phyloP scores from a whole-genome alignment of 495 filamentous ascomycete genomes.

The Neurospora intermedia region DNA sequence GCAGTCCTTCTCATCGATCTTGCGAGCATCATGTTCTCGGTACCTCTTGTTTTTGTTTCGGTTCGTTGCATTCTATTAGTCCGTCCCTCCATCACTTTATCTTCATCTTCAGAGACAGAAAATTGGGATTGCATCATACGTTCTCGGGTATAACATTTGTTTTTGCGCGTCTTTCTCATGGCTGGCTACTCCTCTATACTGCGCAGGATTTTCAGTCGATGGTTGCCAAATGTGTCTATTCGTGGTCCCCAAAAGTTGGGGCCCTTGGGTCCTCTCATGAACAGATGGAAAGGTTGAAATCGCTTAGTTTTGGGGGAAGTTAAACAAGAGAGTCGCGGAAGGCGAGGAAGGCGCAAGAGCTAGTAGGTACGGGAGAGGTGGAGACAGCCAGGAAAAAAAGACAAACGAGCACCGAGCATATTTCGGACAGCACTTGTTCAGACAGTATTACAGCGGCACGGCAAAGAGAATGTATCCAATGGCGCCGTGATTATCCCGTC shows the following conservation, averaged over 20 bases:
- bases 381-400: no score
- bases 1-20: neutral
- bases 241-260: neutral
- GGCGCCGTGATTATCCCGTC: neutral
- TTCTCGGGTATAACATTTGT: slow-evolving; percentile 1
- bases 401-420: no score
- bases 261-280: neutral
- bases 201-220: neutral
- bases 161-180: neutral
- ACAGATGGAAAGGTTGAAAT: neutral
- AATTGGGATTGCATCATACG: neutral
- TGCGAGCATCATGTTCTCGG: neutral
- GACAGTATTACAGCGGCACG: neutral
- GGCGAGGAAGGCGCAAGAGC: neutral
- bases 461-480: neutral
- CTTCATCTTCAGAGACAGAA: neutral
- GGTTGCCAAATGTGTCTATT: neutral
- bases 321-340: neutral
- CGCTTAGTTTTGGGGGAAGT: neutral
- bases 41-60: neutral
- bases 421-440: neutral
- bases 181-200: neutral
- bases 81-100: neutral
- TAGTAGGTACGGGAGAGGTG: no score
- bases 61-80: neutral